Conservation (phyloP, 2,329 filamentous ascomycete genomes). For the Trichoderma lentiforme region DNA sequence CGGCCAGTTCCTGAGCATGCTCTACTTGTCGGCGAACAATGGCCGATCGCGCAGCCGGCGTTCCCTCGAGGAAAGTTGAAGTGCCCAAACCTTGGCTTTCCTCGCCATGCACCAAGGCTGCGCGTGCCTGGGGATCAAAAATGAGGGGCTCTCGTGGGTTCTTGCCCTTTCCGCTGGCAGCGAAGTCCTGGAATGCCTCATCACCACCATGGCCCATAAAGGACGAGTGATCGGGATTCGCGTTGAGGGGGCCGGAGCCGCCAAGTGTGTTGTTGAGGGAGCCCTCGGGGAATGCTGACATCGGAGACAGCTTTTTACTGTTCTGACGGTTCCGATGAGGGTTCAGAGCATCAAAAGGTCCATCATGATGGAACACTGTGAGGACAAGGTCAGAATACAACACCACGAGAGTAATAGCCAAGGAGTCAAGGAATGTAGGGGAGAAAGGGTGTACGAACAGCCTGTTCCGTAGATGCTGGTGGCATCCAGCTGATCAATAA, state of each 20-base stretch:
- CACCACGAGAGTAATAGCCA: background rate
- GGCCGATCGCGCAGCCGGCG: slow-evolving; percentile 77
- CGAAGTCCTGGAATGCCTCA: slow-evolving; percentile 85
- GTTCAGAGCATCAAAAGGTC: slow-evolving; percentile 94
- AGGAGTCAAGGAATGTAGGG: background rate
- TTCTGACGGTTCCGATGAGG: slow-evolving; percentile 87
- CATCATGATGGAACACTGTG: slow-evolving; percentile 93
- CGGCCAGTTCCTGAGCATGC: slow-evolving; percentile 55
- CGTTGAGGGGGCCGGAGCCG: slow-evolving; percentile 79
- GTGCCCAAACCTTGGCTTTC: slow-evolving; percentile 83
- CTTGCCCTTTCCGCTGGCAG: slow-evolving; percentile 38
- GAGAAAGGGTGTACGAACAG: slow-evolving; percentile 54
- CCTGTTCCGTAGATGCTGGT: slow-evolving; percentile 94
- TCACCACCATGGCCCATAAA: slow-evolving; percentile 77
- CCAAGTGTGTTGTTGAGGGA: slow-evolving; percentile 91
- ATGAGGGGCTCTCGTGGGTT: slow-evolving; percentile 45
- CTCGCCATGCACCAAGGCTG: slow-evolving; percentile 76
- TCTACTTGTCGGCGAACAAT: slow-evolving; percentile 74
- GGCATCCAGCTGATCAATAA: slow-evolving; percentile 95
- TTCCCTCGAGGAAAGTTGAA: slow-evolving; percentile 92
- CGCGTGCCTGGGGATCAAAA: slow-evolving; percentile 66
- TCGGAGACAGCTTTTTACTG: slow-evolving; percentile 74
- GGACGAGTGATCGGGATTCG: slow-evolving; percentile 76
- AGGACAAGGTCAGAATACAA: background rate
- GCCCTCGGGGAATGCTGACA: slow-evolving; percentile 92